Evolutionary conservation across 2,329 filamentous ascomycete species (phyloP), one percentile per base, ranked within the genome.

Genomic region (Colletotrichum paranaense): DNA sequence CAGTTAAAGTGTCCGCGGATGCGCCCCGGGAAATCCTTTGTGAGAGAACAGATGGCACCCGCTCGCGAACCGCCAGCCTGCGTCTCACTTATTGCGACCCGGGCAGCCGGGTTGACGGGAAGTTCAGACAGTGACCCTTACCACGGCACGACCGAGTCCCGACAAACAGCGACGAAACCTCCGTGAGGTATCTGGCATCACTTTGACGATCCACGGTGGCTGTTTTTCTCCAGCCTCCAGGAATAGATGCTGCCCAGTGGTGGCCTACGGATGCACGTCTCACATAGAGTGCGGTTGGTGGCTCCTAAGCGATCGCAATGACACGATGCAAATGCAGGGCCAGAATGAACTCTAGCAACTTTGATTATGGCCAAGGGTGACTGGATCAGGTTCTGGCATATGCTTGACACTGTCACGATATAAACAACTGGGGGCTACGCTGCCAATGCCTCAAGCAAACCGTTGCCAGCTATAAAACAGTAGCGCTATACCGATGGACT

Each of bases 251-350:
- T 55, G 38, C 14, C 16, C 38, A 19, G 38, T 42, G 65, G 58
- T 38, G 69, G 69, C 42, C 32, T 69, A 49, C 19, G 19, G 42
- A 49, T 49, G 30, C 58, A 16, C 69, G 69, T 72, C 69, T 69
- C 69, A 99, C 97, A 81, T 98, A 98, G 76, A 98, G 87, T 16
- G 92, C 93, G 24, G 98, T 87, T 95, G 93, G 77, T 99, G 97
- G 71, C 88, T 88, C 49, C 38, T 59, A 22, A 64, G 66, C 69
- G 66, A 68, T 72, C 69, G 30, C 24, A 72, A 68, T 69, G 28
- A 53, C 12, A 59, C 52, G 35, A 28, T 35, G 26, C 62, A 59
- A 38, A 52, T 24, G 26, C 28, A 58, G 28, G 7, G 56, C 30
- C 42, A 19, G 22, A 46, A 62, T 58, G 52, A n/a, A 24, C 53